Conservation (phyloP, 1,284 basidiomycete genomes). For the Porodaedalea pini region DNA sequence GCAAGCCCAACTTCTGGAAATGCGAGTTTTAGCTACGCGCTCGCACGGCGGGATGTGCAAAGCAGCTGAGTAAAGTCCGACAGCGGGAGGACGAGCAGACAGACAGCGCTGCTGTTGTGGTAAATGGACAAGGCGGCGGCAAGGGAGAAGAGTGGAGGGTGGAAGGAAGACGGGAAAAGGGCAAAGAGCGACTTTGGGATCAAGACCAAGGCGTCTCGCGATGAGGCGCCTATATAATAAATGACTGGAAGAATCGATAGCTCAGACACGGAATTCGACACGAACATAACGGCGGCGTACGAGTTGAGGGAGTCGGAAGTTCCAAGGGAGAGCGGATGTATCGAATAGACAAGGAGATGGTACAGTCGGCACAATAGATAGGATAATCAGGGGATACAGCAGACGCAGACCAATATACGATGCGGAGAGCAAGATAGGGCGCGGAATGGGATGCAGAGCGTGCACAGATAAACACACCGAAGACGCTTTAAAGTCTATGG, state of each 20-base stretch:
- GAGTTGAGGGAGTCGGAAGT: neutral
- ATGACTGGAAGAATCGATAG: no score
- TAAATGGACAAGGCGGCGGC: no score
- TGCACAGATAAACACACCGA: neutral
- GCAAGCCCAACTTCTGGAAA: no score
- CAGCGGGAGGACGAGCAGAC: no score
- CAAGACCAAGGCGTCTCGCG: neutral
- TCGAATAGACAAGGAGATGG: neutral
- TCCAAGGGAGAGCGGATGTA: neutral
- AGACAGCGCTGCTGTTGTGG: no score
- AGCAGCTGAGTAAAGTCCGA: no score
- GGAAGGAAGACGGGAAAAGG: neutral
- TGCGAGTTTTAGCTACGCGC: no score
- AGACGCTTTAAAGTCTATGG: no score
- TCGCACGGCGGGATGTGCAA: no score
- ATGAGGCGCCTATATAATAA: neutral
- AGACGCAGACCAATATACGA: neutral
- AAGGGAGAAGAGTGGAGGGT: no score
- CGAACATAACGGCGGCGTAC: neutral
- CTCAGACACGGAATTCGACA: neutral
- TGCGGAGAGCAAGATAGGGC: neutral
- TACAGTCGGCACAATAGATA: neutral
- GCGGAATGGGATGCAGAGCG: neutral
- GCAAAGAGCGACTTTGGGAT: slow-evolving; percentile 6
- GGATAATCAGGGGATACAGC: neutral